Evolutionary conservation across 1,139 yeast species (phyloP).

Genomic region (Nakaseomyces nivariensis): DNA sequence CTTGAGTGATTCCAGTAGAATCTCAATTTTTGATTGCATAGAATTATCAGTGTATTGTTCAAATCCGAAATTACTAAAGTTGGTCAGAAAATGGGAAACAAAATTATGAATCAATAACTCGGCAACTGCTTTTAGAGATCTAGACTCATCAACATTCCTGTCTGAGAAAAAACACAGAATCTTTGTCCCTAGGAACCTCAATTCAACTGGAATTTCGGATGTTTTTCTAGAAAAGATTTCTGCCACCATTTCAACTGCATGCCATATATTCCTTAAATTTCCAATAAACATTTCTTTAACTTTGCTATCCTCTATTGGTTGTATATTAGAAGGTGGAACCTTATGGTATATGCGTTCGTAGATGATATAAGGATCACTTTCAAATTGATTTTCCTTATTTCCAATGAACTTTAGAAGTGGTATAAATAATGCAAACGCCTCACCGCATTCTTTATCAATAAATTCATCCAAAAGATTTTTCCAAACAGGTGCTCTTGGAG

Average conservation of each 20-base stretch:
- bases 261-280: conserved; percentile 70
- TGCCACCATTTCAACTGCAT: conserved; percentile 51
- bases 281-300: conserved; percentile 60
- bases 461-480: conserved; percentile 35
- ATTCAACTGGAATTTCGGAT: conserved; percentile 51
- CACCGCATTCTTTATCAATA: conserved; percentile 29
- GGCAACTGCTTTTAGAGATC: conserved; percentile 44
- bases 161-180: conserved; percentile 42
- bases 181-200: conserved; percentile 41
- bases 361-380: conserved; percentile 70
- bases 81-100: conserved; percentile 37
- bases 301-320: conserved; percentile 68
- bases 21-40: conserved; percentile 12
- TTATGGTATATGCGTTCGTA: conserved; percentile 38
- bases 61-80: conserved; percentile 29
- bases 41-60: conserved; percentile 1
- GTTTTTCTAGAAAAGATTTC: conserved; percentile 37
- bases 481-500: conserved; percentile 31
- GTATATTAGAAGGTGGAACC: conserved; percentile 42
- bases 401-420: conserved; percentile 37
- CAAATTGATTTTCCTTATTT: conserved; percentile 54
- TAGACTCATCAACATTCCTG: conserved; percentile 27
- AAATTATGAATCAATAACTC: conserved; percentile 72
- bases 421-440: conserved; percentile 42
- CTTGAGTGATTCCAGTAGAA: conserved; percentile 15